These are phyloP conservation scores for Neurospora africana DNA, from an alignment of 495 filamentous ascomycete genomes.

Conservation along the genomic window DNA sequence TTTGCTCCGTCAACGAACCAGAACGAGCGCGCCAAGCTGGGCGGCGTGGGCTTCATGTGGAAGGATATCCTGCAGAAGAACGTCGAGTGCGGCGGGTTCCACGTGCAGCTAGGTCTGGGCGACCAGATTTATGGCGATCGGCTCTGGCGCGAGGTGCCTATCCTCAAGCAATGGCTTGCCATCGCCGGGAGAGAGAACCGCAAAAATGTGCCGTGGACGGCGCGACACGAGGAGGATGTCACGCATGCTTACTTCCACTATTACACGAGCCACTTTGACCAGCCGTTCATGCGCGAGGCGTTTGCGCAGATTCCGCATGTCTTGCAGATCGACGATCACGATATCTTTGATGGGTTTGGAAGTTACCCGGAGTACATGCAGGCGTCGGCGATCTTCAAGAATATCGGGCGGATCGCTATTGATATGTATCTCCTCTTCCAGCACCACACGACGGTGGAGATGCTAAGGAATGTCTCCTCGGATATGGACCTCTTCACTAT, in stretches of 20 bases:
- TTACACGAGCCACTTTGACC: conserved; percentile 95
- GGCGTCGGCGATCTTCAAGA: conserved; percentile 92
- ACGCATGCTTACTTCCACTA: conserved; percentile 97
- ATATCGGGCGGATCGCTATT: conserved; percentile 92
- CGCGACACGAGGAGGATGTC: conserved; percentile 88
- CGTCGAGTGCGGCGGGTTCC: conserved; percentile 89
- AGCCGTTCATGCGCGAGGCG: conserved; percentile 82
- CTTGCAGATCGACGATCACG: conserved; percentile 88
- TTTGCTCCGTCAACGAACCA: conserved; percentile 79
- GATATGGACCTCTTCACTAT: conserved; percentile 94
- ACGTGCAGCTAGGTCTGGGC: conserved; percentile 81
- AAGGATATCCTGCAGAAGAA: conserved; percentile 98
- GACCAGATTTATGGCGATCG: conserved; percentile 95
- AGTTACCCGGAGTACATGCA: conserved; percentile 99
- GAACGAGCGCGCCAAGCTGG: conserved; percentile 71
- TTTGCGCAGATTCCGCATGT: conserved; percentile 97
- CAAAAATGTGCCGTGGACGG: conserved; percentile 83
- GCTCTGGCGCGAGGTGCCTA: conserved; percentile 90
- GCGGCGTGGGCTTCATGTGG: conserved; percentile 94
- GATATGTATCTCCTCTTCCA: conserved; percentile 99
- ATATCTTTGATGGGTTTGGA: conserved; percentile 98
- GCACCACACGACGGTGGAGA: conserved; percentile 91
- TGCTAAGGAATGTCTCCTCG: conserved; percentile 73
- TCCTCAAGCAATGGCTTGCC: conserved; percentile 84
- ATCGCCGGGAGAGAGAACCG: conserved; percentile 86